Conservation (phyloP, 805 yeast genomes). For the Spathaspora hagerdaliae region DNA sequence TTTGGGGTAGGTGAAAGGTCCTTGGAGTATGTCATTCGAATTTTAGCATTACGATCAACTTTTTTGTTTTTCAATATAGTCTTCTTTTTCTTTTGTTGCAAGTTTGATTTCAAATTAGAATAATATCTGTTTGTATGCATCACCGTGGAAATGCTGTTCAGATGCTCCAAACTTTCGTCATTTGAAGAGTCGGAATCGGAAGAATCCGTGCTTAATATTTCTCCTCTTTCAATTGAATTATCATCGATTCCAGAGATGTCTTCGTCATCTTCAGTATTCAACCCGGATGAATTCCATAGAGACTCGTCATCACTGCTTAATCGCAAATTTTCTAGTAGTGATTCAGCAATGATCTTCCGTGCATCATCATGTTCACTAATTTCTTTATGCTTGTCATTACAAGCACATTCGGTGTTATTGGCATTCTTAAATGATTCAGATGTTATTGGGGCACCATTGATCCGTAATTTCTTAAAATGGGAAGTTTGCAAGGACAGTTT, state of each 20-base stretch:
- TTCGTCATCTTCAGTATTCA: conserved; percentile 17
- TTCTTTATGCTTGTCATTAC: conserved; percentile 1
- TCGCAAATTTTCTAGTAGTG: conserved; percentile 10
- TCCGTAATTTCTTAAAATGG: conserved; percentile 40
- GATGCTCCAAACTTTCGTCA: conserved; percentile 1
- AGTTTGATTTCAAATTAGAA: conserved; percentile 7
- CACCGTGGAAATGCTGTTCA: conserved; percentile 1
- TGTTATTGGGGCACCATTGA: conserved; percentile 34
- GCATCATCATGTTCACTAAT: not conserved
- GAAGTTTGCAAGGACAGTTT: conserved; percentile 31
- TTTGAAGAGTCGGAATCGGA: conserved; percentile 11
- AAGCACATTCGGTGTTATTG: conserved; percentile 3
- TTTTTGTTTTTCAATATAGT: conserved; percentile 1
- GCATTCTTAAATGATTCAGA: conserved; percentile 14
- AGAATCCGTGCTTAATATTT: conserved; percentile 1
- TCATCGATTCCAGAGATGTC: conserved; percentile 4
- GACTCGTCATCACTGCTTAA: conserved; percentile 10
- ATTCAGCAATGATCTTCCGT: conserved; percentile 1
- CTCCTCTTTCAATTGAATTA: not conserved
- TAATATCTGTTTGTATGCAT: conserved; percentile 19
- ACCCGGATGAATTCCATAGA: conserved; percentile 22
- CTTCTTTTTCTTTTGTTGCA: conserved; percentile 3
- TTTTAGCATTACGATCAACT: not conserved
- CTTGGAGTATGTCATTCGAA: not conserved
- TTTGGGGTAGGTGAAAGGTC: conserved; percentile 31